Base-by-base conservation (phyloP, 306 rosid species). In the Cyamopsis tetragonoloba region DNA sequence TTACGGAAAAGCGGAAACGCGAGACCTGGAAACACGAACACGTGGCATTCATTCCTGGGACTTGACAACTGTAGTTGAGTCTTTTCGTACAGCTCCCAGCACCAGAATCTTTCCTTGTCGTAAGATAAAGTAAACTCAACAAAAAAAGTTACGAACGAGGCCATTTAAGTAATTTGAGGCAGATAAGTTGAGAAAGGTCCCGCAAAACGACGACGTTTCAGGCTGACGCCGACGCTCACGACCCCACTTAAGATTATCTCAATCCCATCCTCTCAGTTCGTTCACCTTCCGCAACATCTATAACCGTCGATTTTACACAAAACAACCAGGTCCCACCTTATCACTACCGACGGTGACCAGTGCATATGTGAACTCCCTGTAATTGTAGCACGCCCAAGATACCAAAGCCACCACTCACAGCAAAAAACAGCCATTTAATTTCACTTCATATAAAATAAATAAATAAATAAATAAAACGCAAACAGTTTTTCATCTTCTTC, bases 151-250 rank as follows among this genome's bases (percentile, higher is more conserved):
- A 14, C 13, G 10, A 37, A 12, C 5, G 8, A 67, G 78, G 82
- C 2, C 49, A 41, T 26, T 49, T 22, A 1, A 14, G 81, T 81
- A 46, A 57, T 63, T 80, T 73, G 2, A 0, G 0, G 19, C 18
- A 1, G 23, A 31, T 19, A 22, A 41, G 31, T 46, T 17, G 3
- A 34, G 28, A 9, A 39, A 13, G 53, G 1, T 32, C 1, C 2
- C n/a, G 3, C 35, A 48, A 75, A 66, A 57, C 85, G 85, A 77
- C 84, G 87, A 31, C 83, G 84, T 41, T 66, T 61, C 5, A 11
- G 13, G 7, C 57, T 38, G 4, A 24, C 61, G 77, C 80, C 56
- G 58, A 51, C 61, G 77, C 80, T 50, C 54, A 51, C 74, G 78
- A 68, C 50, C 74, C 82, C 76, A 70, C 76, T 0, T 56, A 1